These are phyloP conservation scores for Pharnaceum exiguum DNA, from an alignment of 148 eudicot species.

Conservation along the genomic window DNA sequence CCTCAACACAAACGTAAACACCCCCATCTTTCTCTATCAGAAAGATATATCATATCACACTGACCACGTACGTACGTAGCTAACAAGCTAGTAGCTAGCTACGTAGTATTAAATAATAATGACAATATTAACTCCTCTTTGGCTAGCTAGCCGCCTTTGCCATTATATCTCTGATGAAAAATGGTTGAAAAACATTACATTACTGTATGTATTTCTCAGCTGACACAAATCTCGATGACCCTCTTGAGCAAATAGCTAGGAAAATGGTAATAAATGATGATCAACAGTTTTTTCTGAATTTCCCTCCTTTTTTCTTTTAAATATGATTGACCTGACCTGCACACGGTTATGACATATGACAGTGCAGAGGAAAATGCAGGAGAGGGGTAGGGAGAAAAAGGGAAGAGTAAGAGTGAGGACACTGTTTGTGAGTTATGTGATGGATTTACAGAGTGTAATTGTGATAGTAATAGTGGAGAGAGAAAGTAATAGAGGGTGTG, in stretches of 20 bases:
- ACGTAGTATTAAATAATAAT: too few relatives aligned
- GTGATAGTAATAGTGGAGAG: constrained; percentile 18
- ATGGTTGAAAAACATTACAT: too few relatives aligned
- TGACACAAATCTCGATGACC: constrained; percentile 30
- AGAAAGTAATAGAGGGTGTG: constrained; percentile 8
- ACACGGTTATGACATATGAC: background rate
- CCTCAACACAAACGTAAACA: too few relatives aligned
- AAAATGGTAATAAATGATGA: background rate
- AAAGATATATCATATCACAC: too few relatives aligned
- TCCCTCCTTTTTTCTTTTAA: background rate
- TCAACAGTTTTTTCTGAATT: background rate
- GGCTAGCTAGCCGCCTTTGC: constrained; percentile 50
- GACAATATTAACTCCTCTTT: constrained; percentile 12
- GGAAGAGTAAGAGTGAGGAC: background rate
- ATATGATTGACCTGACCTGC: background rate
- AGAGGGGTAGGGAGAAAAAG: background rate
- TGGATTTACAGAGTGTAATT: constrained; percentile 34
- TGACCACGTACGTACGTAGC: too few relatives aligned
- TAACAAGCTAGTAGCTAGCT: too few relatives aligned
- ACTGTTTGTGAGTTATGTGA: constrained; percentile 9
- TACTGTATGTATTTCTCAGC: too few relatives aligned
- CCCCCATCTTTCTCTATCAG: constrained; percentile 17
- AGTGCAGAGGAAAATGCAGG: background rate
- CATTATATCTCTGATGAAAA: constrained; percentile 25
- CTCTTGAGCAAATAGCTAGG: background rate